Percentiles rank a stretch among this genome's conserved stretches.
Conservation (phyloP, 2,329 filamentous ascomycete species). For the Alternaria viburni region DNA sequence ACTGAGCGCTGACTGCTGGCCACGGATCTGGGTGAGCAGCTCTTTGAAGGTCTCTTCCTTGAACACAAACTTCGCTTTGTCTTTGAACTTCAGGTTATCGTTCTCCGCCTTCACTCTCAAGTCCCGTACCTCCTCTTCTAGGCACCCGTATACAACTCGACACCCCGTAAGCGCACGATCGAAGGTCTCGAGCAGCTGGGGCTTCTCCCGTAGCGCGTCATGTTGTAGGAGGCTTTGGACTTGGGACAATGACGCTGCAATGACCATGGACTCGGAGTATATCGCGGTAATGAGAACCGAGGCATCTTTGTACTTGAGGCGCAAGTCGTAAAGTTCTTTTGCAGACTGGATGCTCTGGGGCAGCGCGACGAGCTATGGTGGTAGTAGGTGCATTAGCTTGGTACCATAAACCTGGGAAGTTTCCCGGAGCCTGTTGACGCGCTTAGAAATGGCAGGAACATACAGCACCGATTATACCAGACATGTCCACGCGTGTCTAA, state of each 20-base stretch:
- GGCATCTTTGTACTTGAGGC: slow-evolving; percentile 39
- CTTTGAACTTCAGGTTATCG: slow-evolving; percentile 30
- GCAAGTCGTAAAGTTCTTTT: slow-evolving; percentile 39
- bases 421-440: background rate
- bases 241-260: slow-evolving; percentile 42
- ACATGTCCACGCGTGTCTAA: slow-evolving; percentile 5
- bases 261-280: slow-evolving; percentile 43
- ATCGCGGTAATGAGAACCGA: slow-evolving; percentile 40
- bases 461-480: slow-evolving; percentile 13
- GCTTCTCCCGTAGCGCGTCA: slow-evolving; percentile 35
- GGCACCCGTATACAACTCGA: slow-evolving; percentile 40
- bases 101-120: slow-evolving; percentile 26
- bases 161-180: slow-evolving; percentile 43
- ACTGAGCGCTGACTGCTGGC: slow-evolving; percentile 41
- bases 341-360: slow-evolving; percentile 38
- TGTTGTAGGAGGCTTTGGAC: slow-evolving; percentile 38
- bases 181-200: slow-evolving; percentile 40
- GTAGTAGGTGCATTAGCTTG: slow-evolving; percentile 6
- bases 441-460: background rate
- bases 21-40: slow-evolving; percentile 42
- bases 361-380: slow-evolving; percentile 26
- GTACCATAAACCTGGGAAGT: background rate
- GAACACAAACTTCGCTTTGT: slow-evolving; percentile 37
- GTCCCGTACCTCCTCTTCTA: slow-evolving; percentile 41
- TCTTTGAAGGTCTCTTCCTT: slow-evolving; percentile 46